A percentile compares a stretch with the other conserved stretches of the same genome.
Evolutionary conservation across 768 basidiomycete genomes (phyloP).

Genomic region (Leccinum rimulosum): DNA sequence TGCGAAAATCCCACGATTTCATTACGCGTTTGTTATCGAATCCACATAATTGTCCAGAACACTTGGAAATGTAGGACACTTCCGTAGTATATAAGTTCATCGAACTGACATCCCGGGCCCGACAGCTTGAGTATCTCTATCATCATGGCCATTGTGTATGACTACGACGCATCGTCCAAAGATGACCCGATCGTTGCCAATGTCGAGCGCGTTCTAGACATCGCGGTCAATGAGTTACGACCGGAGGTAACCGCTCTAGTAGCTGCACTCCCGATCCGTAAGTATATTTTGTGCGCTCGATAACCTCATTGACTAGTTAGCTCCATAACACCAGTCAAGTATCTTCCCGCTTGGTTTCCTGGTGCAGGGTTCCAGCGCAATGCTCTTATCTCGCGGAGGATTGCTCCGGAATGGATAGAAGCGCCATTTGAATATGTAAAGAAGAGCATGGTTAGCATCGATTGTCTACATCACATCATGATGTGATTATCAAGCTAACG

Average conservation of each 20-base stretch:
- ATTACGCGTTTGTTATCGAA: slow-evolving; percentile 23
- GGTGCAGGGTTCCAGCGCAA: slow-evolving; percentile 20
- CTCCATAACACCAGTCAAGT: slow-evolving; percentile 9
- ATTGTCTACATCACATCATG: too few relatives aligned
- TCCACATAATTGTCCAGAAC: slow-evolving; percentile 23
- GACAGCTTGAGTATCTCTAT: slow-evolving; percentile 20
- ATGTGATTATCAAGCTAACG: too few relatives aligned
- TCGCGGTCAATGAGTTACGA: slow-evolving; percentile 13
- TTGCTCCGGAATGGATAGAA: slow-evolving; percentile 13
- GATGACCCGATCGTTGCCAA: slow-evolving; percentile 22
- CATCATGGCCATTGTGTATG: slow-evolving; percentile 27
- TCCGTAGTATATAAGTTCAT: neutral
- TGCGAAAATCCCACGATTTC: slow-evolving; percentile 31
- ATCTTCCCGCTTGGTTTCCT: slow-evolving; percentile 25
- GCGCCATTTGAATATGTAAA: slow-evolving; percentile 26
- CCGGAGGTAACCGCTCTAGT: slow-evolving; percentile 18
- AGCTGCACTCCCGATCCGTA: slow-evolving; percentile 17
- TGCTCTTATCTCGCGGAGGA: slow-evolving; percentile 12
- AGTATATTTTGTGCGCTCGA: neutral
- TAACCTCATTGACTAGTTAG: neutral
- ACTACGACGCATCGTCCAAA: slow-evolving; percentile 14
- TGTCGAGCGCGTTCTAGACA: slow-evolving; percentile 11
- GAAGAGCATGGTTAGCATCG: too few relatives aligned
- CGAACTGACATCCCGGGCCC: too few relatives aligned
- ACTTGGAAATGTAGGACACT: slow-evolving; percentile 24